Evolutionary conservation across 2,329 filamentous ascomycete species (phyloP), one percentile per base, ranked within the genome.

Genomic region (Sarocladiaceae sp.): DNA sequence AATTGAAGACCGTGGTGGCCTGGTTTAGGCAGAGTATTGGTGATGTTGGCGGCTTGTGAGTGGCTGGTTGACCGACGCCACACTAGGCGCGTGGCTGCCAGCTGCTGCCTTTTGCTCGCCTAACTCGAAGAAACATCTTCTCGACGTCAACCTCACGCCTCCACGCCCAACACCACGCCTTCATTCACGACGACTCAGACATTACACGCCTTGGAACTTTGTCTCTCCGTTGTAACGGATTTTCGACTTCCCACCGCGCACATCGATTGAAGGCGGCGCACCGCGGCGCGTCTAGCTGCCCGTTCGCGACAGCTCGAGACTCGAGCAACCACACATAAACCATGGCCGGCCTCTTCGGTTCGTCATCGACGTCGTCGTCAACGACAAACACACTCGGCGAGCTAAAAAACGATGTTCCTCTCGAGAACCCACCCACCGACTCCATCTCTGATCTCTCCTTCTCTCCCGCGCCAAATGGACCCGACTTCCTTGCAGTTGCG

Each of bases 401-500:
- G 64, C 85, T 96, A 54, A 91, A 87, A 65, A 88, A 92, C 64
- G 94, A 99, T 70, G 84, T 97, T 52, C 79, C 87, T 51, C 76
- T 99, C 52, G 80, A 75, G 55, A 81, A 86, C 58, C 88, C 88
- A 13, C 94, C 94, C 20, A 86, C 90, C 60, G 94, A 99, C 71
- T 89, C 88, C 69, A 87, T 97, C 64, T 92, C 92, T 31, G 90
- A 91, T 65, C 79, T 99, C 55, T 76, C 83, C 47, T 99, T 97
- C 74, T 92, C 87, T 13, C 83, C 87, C 64, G 77, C 64, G n/a
- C 72, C 56, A 64, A 76, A 66, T 63, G 69, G 62, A 42, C 66
- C 68, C 63, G 90, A 97, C 62, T 88, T 95, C 66, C 78, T 99
- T 17, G 91, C 93, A 22, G 89, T 97, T 31, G 77, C 90, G 46